Percentiles rank a stretch among this genome's conserved stretches.
Conservation (phyloP, 805 yeast species). For the Debaryomyces prosopidis region DNA sequence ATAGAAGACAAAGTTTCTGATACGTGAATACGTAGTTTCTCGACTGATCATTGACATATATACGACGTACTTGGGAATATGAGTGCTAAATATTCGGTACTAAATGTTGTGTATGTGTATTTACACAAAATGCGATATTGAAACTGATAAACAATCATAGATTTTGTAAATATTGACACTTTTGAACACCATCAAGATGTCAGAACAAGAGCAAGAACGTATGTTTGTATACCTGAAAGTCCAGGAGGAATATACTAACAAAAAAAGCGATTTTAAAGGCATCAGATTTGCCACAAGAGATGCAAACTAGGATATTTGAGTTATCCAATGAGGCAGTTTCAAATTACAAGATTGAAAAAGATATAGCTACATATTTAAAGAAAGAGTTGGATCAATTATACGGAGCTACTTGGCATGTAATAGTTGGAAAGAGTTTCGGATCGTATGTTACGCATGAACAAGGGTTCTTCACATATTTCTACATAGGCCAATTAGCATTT, state of each 20-base stretch:
- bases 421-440: slow-evolving; percentile 79
- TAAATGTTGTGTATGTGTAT: neutral
- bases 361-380: slow-evolving; percentile 65
- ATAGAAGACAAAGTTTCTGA: too few relatives aligned
- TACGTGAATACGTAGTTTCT: too few relatives aligned
- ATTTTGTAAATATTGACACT: neutral
- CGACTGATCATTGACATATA: too few relatives aligned
- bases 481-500: slow-evolving; percentile 67
- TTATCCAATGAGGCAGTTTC: slow-evolving; percentile 47
- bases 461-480: slow-evolving; percentile 70
- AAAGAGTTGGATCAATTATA: slow-evolving; percentile 62
- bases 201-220: slow-evolving; percentile 5
- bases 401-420: slow-evolving; percentile 80
- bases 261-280: slow-evolving; percentile 40
- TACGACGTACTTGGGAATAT: too few relatives aligned
- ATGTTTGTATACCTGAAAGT: neutral
- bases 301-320: slow-evolving; percentile 50
- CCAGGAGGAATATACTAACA: slow-evolving; percentile 11
- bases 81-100: too few relatives aligned
- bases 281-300: slow-evolving; percentile 50
- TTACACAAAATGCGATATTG: neutral
- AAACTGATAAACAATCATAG: neutral
- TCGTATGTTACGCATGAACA: slow-evolving; percentile 78
- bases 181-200: neutral
- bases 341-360: slow-evolving; percentile 51